A percentile compares a stretch with the other conserved stretches of the same genome.
Evolutionary conservation across 2,329 filamentous ascomycete genomes (phyloP).

Genomic region (Microsporum ferrugineum): DNA sequence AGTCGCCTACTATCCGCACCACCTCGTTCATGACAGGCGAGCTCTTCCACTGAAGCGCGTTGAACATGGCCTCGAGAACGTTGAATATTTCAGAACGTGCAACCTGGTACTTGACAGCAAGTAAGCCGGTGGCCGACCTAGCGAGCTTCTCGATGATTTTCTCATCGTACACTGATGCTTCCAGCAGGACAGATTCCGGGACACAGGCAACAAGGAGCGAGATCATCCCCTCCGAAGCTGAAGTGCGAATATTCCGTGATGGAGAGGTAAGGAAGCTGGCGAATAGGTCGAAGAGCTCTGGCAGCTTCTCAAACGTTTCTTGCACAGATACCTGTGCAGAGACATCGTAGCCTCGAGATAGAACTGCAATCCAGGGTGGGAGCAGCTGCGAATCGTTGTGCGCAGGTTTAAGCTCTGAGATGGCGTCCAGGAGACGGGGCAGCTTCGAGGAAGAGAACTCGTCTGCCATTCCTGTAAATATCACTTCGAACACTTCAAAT

Average conservation of each 20-base stretch:
- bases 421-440: constrained; percentile 77
- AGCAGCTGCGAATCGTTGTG: constrained; percentile 89
- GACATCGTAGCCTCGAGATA: constrained; percentile 90
- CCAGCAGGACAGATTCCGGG: constrained; percentile 67
- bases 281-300: constrained; percentile 70
- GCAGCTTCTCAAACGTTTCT: constrained; percentile 83
- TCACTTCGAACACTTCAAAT: constrained; percentile 95
- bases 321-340: constrained; percentile 78
- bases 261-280: constrained; percentile 72
- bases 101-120: constrained; percentile 83
- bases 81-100: constrained; percentile 94
- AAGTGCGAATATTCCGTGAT: constrained; percentile 86
- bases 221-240: constrained; percentile 86
- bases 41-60: constrained; percentile 72
- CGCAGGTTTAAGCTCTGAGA: constrained; percentile 80
- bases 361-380: constrained; percentile 90
- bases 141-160: constrained; percentile 72
- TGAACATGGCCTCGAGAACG: constrained; percentile 76
- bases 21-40: constrained; percentile 66
- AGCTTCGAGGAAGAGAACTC: constrained; percentile 83
- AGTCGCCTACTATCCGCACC: constrained; percentile 68
- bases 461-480: constrained; percentile 82
- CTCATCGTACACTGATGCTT: constrained; percentile 86
- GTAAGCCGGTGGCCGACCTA: constrained; percentile 57
- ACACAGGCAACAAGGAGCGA: constrained; percentile 88